These are phyloP conservation scores for Candolleomyces eurysporus DNA, from an alignment of 768 basidiomycete species.

Conservation along the genomic window DNA sequence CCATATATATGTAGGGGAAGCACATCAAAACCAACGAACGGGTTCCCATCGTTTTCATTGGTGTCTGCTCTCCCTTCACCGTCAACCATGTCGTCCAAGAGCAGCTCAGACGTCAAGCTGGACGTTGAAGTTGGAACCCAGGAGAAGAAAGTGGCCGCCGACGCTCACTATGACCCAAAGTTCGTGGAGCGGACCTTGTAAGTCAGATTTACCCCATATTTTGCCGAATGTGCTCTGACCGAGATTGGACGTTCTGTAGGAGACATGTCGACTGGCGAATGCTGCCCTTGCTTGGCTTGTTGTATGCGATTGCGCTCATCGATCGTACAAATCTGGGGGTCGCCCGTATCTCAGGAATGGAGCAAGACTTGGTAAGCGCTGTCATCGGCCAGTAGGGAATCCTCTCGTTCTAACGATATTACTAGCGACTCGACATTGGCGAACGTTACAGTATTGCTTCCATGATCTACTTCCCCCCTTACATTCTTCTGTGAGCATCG, in stretches of 20 bases:
- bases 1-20: no score
- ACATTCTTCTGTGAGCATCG: slow-evolving; percentile 30
- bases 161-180: slow-evolving; percentile 14
- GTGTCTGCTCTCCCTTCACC: no score
- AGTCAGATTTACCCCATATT: background rate
- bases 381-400: background rate
- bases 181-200: slow-evolving; percentile 21
- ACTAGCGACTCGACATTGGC: slow-evolving; percentile 27
- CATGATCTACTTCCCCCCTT: slow-evolving; percentile 34
- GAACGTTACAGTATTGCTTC: slow-evolving; percentile 32
- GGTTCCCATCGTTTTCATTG: no score
- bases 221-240: background rate
- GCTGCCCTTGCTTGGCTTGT: slow-evolving; percentile 31
- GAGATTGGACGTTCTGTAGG: slow-evolving; percentile 14
- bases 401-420: background rate
- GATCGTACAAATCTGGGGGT: slow-evolving; percentile 36
- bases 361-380: slow-evolving; percentile 25
- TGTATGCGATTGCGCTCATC: slow-evolving; percentile 36
- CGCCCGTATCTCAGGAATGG: slow-evolving; percentile 36
- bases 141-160: background rate
- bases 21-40: no score
- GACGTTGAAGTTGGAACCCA: background rate
- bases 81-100: background rate
- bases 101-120: background rate
- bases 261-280: slow-evolving; percentile 32